A percentile compares a stretch with the other conserved stretches of the same genome.
Conservation (phyloP, 257 asterid species). For the Solanum bulbocastanum region DNA sequence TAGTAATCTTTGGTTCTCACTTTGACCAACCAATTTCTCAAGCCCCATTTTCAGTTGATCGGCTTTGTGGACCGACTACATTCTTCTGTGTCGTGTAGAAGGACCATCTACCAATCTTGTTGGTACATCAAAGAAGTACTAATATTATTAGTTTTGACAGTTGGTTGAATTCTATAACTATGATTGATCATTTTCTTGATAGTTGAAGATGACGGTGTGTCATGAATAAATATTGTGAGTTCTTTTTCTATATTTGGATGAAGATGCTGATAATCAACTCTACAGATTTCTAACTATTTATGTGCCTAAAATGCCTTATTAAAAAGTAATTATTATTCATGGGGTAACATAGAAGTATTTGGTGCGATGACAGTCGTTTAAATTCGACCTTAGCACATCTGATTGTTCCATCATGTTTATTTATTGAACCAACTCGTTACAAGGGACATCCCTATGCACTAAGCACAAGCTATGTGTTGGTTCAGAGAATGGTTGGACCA, state of each 20-base stretch:
- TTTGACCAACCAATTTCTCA: neutral
- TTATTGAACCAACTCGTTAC: neutral
- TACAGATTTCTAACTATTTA: neutral
- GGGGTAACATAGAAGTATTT: neutral
- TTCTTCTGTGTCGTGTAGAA: neutral
- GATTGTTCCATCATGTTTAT: neutral
- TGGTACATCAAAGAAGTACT: neutral
- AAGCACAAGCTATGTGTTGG: neutral
- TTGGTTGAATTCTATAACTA: neutral
- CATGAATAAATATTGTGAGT: neutral
- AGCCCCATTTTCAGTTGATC: neutral
- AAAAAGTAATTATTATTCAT: neutral
- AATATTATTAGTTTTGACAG: neutral
- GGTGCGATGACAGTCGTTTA: no score
- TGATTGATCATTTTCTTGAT: neutral
- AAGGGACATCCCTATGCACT: neutral
- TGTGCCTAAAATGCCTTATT: neutral
- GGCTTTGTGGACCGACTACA: neutral
- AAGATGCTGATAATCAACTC: neutral
- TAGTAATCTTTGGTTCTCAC: neutral
- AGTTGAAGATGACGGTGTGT: neutral
- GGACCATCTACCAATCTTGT: neutral
- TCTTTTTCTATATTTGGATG: neutral
- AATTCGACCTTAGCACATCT: neutral
- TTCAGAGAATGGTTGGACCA: no score